A percentile compares a stretch with the other conserved stretches of the same genome.
phyloP scores from a whole-genome alignment of 768 basidiomycete genomes.

The Naematelia aurantialba region DNA sequence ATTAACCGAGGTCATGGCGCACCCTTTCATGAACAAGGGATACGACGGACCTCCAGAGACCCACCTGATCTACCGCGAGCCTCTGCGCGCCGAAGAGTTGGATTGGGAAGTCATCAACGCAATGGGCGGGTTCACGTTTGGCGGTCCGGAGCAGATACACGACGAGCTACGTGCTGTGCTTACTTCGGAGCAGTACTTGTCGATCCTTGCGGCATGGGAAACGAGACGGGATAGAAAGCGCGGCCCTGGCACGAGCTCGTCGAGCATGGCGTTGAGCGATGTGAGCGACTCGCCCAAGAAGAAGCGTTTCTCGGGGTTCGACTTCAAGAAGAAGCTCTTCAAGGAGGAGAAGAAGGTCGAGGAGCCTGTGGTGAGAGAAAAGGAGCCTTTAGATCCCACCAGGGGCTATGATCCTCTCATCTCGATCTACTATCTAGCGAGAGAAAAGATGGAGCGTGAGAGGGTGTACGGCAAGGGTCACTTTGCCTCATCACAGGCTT shows the following conservation, averaged over 20 bases:
- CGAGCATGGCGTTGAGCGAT: conserved; percentile 32
- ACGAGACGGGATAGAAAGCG: conserved; percentile 49
- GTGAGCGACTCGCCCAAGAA: conserved; percentile 54
- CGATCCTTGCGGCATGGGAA: conserved; percentile 75
- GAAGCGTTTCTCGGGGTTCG: conserved; percentile 89
- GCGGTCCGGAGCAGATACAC: conserved; percentile 80
- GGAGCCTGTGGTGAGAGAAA: conserved; percentile 30
- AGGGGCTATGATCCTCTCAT: conserved; percentile 89
- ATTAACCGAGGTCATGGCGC: conserved; percentile 75
- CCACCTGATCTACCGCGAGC: conserved; percentile 83
- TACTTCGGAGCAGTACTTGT: conserved; percentile 69
- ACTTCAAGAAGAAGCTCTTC: conserved; percentile 86
- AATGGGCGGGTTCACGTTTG: conserved; percentile 98
- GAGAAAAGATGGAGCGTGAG: conserved; percentile 94
- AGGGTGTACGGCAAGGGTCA: conserved; percentile 87
- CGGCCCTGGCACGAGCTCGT: conserved; percentile 22
- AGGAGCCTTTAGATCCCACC: conserved; percentile 67
- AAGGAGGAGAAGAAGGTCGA: conserved; percentile 45
- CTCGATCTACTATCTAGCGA: conserved; percentile 91
- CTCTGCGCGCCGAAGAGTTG: conserved; percentile 80
- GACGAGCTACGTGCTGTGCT: conserved; percentile 67
- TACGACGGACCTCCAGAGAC: conserved; percentile 73
- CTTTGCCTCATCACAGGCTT: conserved; percentile 85
- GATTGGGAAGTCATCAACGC: conserved; percentile 78
- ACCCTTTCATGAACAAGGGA: conserved; percentile 91